These are phyloP conservation scores for Rosa chinensis DNA, from an alignment of 306 rosid species.

Conservation along the genomic window DNA sequence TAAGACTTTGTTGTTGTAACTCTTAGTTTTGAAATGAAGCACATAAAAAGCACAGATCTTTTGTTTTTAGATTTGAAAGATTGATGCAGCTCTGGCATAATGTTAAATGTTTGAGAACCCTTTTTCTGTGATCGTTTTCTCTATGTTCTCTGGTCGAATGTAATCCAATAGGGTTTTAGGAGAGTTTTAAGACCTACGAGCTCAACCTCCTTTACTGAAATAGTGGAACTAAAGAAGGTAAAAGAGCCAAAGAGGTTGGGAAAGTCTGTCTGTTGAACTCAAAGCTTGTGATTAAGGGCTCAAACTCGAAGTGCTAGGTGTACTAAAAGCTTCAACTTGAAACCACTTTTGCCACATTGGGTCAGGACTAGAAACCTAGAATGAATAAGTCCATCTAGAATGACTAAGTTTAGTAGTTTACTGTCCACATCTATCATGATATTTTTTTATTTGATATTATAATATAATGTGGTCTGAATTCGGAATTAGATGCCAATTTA, in stretches of 20 bases:
- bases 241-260: not conserved
- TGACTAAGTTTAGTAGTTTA: too few relatives aligned
- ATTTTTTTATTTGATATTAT: not conserved
- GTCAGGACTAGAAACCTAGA: not conserved
- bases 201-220: not conserved
- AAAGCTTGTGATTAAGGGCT: not conserved
- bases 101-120: not conserved
- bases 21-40: not conserved
- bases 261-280: not conserved
- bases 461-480: not conserved
- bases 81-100: not conserved
- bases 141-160: not conserved
- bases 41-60: not conserved
- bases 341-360: not conserved
- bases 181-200: not conserved
- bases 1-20: slow-evolving; percentile 4
- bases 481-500: not conserved
- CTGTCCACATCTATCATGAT: not conserved
- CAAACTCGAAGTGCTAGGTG: not conserved
- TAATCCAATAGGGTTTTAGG: not conserved
- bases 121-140: not conserved
- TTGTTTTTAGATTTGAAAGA: not conserved
- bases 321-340: not conserved
- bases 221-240: not conserved
- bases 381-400: not conserved